Conservation (phyloP, 1,139 yeast species). For the Scheffersomyces segobiensis region DNA sequence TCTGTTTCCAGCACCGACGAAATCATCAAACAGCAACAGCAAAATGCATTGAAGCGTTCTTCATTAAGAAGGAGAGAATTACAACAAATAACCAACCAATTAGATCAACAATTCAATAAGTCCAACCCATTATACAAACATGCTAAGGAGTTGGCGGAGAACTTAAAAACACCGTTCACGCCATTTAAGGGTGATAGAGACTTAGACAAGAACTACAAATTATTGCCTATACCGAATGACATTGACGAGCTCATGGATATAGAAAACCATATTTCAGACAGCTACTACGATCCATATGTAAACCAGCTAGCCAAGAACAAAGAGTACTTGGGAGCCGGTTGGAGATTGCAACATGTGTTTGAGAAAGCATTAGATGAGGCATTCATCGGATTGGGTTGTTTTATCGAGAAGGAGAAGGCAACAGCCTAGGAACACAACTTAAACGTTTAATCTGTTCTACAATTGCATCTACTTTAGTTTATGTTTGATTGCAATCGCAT, state of each 20-base stretch:
- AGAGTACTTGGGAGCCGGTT: constrained; percentile 84
- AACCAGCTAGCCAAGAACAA: constrained; percentile 61
- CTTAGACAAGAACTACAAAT: constrained; percentile 35
- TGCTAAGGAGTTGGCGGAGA: constrained; percentile 20
- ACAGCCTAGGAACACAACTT: neutral
- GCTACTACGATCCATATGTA: constrained; percentile 48
- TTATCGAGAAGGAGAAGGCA: constrained; percentile 65
- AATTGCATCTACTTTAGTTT: no score
- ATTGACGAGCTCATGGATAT: constrained; percentile 42
- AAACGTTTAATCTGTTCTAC: neutral
- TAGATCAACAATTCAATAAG: constrained; percentile 42
- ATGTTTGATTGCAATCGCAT: neutral
- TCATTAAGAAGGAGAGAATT: constrained; percentile 66
- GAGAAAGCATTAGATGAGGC: constrained; percentile 84
- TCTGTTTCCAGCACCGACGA: constrained; percentile 55
- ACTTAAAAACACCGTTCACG: constrained; percentile 67
- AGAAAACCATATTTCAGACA: constrained; percentile 52
- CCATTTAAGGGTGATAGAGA: constrained; percentile 93
- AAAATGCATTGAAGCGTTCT: constrained; percentile 55
- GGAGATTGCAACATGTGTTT: constrained; percentile 68
- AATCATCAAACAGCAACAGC: constrained; percentile 41
- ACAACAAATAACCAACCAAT: constrained; percentile 57
- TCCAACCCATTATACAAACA: constrained; percentile 25
- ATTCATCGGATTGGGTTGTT: constrained; percentile 84
- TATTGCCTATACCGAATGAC: constrained; percentile 26